Evolutionary conservation across 2,329 filamentous ascomycete genomes (phyloP), one percentile per base, ranked within the genome.

Genomic region (Phialemoniopsis sp.): DNA sequence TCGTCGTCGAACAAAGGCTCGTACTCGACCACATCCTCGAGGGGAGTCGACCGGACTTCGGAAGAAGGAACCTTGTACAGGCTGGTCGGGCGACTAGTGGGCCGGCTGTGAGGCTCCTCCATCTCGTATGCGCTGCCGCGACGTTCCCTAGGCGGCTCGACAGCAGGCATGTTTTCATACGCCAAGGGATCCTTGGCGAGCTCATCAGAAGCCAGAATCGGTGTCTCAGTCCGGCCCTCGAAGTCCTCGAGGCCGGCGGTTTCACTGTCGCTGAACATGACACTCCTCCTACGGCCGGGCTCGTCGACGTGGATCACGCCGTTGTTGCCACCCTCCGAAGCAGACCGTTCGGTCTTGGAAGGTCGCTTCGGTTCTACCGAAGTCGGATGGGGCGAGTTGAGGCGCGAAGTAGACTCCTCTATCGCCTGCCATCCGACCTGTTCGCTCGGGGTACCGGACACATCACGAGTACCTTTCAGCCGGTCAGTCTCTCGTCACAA

Each of bases 21-120:
- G 54, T 97, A 97, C 59, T 97, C 90, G 53, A 90, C 85, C 5
- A 95, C 87, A 54, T 95, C 85, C 52, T 94, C 89, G 8, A 95
- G 67, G 5, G 87, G 87, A 4, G 85, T 89, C 32, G 79, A 64
- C 54, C 66, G 65, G 60, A 83, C 58, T 60, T 83, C 70, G 39
- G 67, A 65, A 13, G 73, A 68, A 7, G 34, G 37, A 5, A 73
- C 64, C 46, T 74, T 79, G 56, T 83, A 80, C 31, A 82, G 68
- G 56, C 84, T 89, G 43, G 74, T 73, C 5, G 78, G 68, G 29
- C 48, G 49, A 29, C 47, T 46, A 12, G 31, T 36, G n/a, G 43
- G 39, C 8, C 41, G 44, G 31, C 45, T 46, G 5, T 38, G 37
- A 8, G 43, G 47, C 26, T 76, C 64, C 8, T 76, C 70, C 35